Evolutionary conservation across 2,329 filamentous ascomycete species (phyloP), one percentile per base, ranked within the genome.

Genomic region (Cercospora janseana): DNA sequence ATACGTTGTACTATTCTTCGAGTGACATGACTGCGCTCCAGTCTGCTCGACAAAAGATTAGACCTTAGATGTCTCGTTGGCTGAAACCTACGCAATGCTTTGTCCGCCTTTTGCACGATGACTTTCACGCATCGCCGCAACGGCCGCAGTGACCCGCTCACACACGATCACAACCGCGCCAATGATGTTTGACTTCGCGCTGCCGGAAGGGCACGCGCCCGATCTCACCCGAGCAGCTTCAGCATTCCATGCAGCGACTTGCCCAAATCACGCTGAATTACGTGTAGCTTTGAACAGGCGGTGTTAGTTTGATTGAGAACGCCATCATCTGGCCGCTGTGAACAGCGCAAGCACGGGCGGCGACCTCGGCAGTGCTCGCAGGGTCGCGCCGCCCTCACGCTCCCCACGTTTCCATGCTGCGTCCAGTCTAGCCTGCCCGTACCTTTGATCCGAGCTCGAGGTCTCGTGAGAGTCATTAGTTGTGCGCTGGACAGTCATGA

Each of bases 391-490:
- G 34, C 34, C 34, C 16, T 21, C 16, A 18, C 16, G 34, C 34
- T 43, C 40, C 40, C 42, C 42, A 45, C 42, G 28, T 21, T 45
- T 12, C 40, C 18, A 34, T 45, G 42, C 42, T 45, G 20, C n/a
- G 18, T 20, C 34, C 23, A 37, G 42, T 12, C 41, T 45, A 32
- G 42, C 42, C 27, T 27, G 24, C 40, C 26, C 23, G n/a, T 21
- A 46, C 43, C 43, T 46, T 46, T 46, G 21, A 46, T 46, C 43
- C 43, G 43, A 46, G 43, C 23, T 27, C 32, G 34, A 46, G 35
- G 48, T 48, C 38, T 53, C 45, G 45, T 52, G 43, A 47, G 49
- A 52, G 50, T 48, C 50, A 49, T 42, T 32, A 20, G 28, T 24
- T 43, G 37, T 24, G 26, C 24, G 40, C 42, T 24, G 29, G 40